phyloP scores from a whole-genome alignment of 192 early-diverging fungal species.

The Coemansia sp. region DNA sequence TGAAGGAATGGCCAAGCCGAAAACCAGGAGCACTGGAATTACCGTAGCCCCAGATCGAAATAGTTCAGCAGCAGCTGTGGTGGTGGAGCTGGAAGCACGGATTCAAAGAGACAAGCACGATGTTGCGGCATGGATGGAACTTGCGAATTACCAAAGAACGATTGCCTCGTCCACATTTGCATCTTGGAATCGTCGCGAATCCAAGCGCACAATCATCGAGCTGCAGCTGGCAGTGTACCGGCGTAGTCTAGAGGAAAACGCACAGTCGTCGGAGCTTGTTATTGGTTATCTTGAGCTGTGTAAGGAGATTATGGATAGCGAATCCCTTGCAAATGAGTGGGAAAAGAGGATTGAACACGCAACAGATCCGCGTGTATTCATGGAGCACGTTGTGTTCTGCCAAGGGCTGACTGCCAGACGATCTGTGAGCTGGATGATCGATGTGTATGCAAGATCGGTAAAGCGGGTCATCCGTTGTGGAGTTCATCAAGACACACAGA shows the following conservation, averaged over 20 bases:
- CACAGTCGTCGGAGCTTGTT: conserved; percentile 7
- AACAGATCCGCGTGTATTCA: conserved; percentile 12
- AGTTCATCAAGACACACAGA: not conserved
- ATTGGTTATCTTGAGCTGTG: conserved; percentile 29
- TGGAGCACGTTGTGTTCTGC: conserved; percentile 15
- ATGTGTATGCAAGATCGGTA: conserved; percentile 13
- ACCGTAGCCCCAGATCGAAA: not conserved
- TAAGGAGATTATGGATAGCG: conserved; percentile 15
- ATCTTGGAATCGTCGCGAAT: not conserved
- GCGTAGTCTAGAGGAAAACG: conserved; percentile 17
- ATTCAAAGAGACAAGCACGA: conserved; percentile 18
- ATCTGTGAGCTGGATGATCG: conserved; percentile 17
- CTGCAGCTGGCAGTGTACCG: conserved; percentile 26
- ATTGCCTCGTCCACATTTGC: conserved; percentile 15
- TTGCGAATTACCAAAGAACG: conserved; percentile 17
- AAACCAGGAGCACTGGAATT: not conserved
- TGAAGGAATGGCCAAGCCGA: conserved; percentile 18
- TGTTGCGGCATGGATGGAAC: conserved; percentile 23
- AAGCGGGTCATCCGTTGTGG: conserved; percentile 9
- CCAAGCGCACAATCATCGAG: conserved; percentile 17
- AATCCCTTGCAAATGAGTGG: conserved; percentile 23
- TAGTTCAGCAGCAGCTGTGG: not conserved
- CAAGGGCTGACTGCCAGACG: conserved; percentile 18
- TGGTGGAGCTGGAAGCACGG: conserved; percentile 10
- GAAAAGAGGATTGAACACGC: not conserved